Base-by-base conservation (phyloP, 1,139 yeast species). In the Yamadazyma buinensis region DNA sequence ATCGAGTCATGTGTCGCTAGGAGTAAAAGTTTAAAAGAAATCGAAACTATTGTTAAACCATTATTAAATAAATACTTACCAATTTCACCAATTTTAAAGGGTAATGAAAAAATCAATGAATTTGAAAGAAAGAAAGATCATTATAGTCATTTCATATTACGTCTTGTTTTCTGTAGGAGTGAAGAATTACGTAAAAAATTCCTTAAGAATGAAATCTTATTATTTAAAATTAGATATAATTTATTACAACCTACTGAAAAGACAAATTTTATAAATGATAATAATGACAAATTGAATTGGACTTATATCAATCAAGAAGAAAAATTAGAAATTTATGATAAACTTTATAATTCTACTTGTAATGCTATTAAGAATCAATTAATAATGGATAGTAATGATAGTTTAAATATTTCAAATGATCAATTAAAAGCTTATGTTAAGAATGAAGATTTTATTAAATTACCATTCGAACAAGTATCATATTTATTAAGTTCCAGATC, bases 91-190 rank as follows among this genome's bases (percentile, higher is more conserved):
- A 45, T 43, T 8, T 35, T 37, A 23, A 36, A 36, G 11, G 57
- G 64, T 30, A 49, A 61, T 40, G 60, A 63, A 35, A 61, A 56
- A 28, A 56, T 57, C 21, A 40, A 55, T n/a, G 49, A 57, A 3
- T 55, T 57, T 22, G 95, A 87, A 54, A 73, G 95, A 44, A 75
- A 75, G 46, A 92, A 90, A 55, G 99, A 92, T 57, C 92, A 87
- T 52, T 88, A 86, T 55, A 84, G 95, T 12, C 99, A 92, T 59
- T 92, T 67, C 52, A 90, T 90, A 29, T 64, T 92, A 43, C 68
- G 97, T 38, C 67, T 92, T 33, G 96, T 95, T 35, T 92, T 92
- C 54, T 86, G 97, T 52, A 76, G 95, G 42, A 77, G 84, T n/a
- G 86, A 85, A 37, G 97, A 92, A 41, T 70, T 90, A 34, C 71